phyloP scores from a whole-genome alignment of 148 eudicot genomes.

The Fagopyrum tataricum region DNA sequence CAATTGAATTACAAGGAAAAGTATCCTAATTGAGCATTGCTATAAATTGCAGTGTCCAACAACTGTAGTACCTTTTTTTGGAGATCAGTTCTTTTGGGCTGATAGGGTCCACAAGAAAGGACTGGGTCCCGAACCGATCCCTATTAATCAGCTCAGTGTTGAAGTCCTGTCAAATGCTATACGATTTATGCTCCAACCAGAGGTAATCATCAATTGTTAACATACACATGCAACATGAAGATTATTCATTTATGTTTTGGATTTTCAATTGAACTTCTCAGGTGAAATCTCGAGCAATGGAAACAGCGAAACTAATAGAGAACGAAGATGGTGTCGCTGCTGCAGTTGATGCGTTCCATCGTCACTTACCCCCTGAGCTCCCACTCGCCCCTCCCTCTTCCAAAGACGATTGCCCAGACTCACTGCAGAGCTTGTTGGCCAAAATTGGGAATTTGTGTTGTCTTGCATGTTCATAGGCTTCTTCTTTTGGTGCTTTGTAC shows the following conservation, averaged over 20 bases:
- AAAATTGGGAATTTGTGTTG: slow-evolving; percentile 64
- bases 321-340: slow-evolving; percentile 82
- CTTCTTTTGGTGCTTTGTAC: slow-evolving; percentile 19
- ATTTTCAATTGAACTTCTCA: slow-evolving; percentile 13
- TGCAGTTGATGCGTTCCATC: slow-evolving; percentile 88
- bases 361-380: slow-evolving; percentile 56
- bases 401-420: slow-evolving; percentile 38
- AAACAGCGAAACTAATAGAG: slow-evolving; percentile 53
- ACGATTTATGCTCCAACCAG: slow-evolving; percentile 74
- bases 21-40: neutral
- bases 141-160: slow-evolving; percentile 52
- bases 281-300: slow-evolving; percentile 76
- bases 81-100: slow-evolving; percentile 98
- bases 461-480: slow-evolving; percentile 41
- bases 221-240: too few species aligned
- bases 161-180: slow-evolving; percentile 73
- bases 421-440: slow-evolving; percentile 61
- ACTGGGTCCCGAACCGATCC: slow-evolving; percentile 85
- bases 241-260: too few species aligned
- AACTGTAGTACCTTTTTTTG: slow-evolving; percentile 83
- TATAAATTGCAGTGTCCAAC: slow-evolving; percentile 76
- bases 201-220: slow-evolving; percentile 32
- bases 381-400: slow-evolving; percentile 34
- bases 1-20: neutral
- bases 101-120: slow-evolving; percentile 67